These are phyloP conservation scores for Xanthoparmelia taractica DNA, from an alignment of 495 filamentous ascomycete genomes.

Conservation along the genomic window DNA sequence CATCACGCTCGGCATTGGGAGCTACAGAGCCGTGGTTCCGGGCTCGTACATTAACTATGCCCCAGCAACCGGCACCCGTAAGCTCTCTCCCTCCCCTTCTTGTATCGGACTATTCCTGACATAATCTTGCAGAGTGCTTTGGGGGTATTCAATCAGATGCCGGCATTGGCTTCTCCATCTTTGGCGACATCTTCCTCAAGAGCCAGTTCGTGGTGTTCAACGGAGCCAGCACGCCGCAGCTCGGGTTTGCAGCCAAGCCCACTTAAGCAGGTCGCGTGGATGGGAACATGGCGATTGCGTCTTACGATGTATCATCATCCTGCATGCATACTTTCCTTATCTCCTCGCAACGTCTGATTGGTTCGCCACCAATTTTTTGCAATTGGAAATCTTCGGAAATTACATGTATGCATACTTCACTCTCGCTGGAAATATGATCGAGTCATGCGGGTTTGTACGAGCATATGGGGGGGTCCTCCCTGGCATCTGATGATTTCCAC, in stretches of 20 bases:
- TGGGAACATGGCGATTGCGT: not conserved
- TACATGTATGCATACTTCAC: too few relatives aligned
- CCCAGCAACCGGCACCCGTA: conserved; percentile 33
- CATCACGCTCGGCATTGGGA: conserved; percentile 52
- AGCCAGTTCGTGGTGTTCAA: conserved; percentile 73
- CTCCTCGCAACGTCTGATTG: not conserved
- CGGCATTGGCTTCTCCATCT: conserved; percentile 60
- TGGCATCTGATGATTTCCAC: not conserved
- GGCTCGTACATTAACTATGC: conserved; percentile 41
- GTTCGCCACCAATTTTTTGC: not conserved
- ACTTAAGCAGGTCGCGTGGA: conserved; percentile 2
- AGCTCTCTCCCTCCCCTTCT: conserved; percentile 11
- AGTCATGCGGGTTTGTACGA: conserved; percentile 2
- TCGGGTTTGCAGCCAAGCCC: conserved; percentile 56
- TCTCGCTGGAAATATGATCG: not conserved
- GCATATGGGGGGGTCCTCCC: not conserved
- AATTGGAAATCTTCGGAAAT: not conserved
- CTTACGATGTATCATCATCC: not conserved
- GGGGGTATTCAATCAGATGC: conserved; percentile 57
- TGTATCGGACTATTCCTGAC: conserved; percentile 5
- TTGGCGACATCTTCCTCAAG: conserved; percentile 74
- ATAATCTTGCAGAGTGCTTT: conserved; percentile 44
- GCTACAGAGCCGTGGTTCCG: conserved; percentile 40
- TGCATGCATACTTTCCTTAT: not conserved
- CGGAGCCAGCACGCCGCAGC: conserved; percentile 38